phyloP scores from a whole-genome alignment of 768 basidiomycete genomes.

The Tricholoma bakamatsutake region DNA sequence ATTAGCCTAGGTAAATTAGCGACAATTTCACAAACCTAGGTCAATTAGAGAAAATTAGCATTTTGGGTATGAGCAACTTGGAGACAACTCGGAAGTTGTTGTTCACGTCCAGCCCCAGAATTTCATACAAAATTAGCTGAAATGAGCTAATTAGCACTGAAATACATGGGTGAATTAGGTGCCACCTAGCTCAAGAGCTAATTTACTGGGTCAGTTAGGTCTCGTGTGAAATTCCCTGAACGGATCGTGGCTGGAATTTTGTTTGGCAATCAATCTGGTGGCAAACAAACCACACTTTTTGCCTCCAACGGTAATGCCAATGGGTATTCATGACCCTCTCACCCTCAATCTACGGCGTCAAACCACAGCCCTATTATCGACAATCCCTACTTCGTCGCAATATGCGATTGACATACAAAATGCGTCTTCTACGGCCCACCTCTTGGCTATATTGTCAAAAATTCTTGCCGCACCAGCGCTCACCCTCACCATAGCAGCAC shows the following conservation, averaged over 20 bases:
- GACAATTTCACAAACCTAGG: no score
- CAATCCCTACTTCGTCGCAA: conserved; percentile 37
- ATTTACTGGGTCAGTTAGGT: no score
- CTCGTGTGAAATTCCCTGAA: no score
- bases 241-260: background rate
- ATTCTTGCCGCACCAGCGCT: conserved; percentile 57
- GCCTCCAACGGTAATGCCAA: conserved; percentile 9
- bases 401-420: conserved; percentile 32
- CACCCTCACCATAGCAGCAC: conserved; percentile 53
- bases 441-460: conserved; percentile 53
- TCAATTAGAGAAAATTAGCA: no score
- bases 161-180: no score
- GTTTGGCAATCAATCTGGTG: background rate
- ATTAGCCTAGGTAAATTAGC: no score
- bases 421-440: conserved; percentile 30
- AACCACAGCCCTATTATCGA: conserved; percentile 38
- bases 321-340: conserved; percentile 49
- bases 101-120: no score
- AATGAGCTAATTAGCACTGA: no score
- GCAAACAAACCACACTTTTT: background rate
- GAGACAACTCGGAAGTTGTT: no score
- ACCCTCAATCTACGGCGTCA: conserved; percentile 53
- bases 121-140: no score
- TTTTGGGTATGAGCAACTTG: no score
- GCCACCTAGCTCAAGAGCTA: no score